Percentiles rank a stretch among this genome's conserved stretches.
Evolutionary conservation across 768 basidiomycete species (phyloP).

Genomic region (Pulveroboletus ravenelii): DNA sequence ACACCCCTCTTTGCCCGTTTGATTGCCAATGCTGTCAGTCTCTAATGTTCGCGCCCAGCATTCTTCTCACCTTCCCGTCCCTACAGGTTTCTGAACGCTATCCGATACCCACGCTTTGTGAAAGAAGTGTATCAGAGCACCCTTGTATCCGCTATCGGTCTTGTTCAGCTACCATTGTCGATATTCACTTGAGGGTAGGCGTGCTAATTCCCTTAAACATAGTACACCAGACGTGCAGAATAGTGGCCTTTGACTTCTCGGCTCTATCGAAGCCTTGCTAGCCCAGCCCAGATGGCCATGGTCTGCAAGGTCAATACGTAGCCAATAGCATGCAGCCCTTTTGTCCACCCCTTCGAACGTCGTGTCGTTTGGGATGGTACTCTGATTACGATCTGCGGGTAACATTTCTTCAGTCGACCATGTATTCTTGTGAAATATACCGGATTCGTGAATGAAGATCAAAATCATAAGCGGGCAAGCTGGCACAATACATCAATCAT

Average conservation of each 20-base stretch:
- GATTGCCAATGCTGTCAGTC: constrained; percentile 84
- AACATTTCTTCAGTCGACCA: constrained; percentile 13
- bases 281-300: constrained; percentile 37
- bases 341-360: constrained; percentile 20
- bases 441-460: background rate
- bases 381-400: constrained; percentile 10
- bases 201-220: background rate
- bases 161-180: background rate
- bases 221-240: background rate
- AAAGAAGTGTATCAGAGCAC: background rate
- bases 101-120: background rate
- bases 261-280: constrained; percentile 58
- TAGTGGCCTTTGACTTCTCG: constrained; percentile 11
- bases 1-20: constrained; percentile 81
- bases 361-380: constrained; percentile 20
- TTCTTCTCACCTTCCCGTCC: background rate
- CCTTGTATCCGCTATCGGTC: background rate
- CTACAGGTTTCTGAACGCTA: constrained; percentile 25
- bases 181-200: background rate
- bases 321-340: constrained; percentile 42
- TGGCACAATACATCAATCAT: constrained; percentile 29
- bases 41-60: background rate
- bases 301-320: constrained; percentile 57
- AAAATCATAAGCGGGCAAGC: background rate
- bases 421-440: constrained; percentile 2